phyloP scores from a whole-genome alignment of 192 early-diverging fungal genomes.

The Cetraspora pellucida region DNA sequence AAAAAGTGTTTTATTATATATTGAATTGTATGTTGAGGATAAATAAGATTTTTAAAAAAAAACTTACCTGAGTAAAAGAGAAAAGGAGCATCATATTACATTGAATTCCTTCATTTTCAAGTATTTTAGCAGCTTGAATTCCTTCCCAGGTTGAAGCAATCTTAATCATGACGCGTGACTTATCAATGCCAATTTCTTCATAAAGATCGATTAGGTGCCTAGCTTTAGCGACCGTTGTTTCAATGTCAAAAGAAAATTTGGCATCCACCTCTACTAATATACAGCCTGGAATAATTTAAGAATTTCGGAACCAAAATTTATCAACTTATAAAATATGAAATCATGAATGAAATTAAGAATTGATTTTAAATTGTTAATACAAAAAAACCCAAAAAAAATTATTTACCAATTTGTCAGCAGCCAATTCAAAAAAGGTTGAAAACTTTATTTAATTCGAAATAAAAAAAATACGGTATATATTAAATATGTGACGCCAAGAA shows the following conservation, averaged over 20 bases:
- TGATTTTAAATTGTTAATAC: background rate
- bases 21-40: background rate
- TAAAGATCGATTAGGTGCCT: conserved; percentile 87
- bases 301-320: conserved; percentile 82
- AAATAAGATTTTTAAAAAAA: background rate
- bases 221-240: conserved; percentile 84
- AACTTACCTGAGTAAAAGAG: conserved; percentile 72
- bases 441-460: background rate
- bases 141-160: conserved; percentile 99
- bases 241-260: background rate
- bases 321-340: conserved; percentile 51
- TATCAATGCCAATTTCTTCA: conserved; percentile 85
- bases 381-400: background rate
- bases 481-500: background rate
- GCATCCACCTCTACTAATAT: background rate
- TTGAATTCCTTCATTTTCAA: conserved; percentile 92
- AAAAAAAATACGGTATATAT: no score
- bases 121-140: conserved; percentile 92
- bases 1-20: background rate
- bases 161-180: conserved; percentile 96
- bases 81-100: conserved; percentile 99
- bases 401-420: conserved; percentile 81
- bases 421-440: conserved; percentile 60
- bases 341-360: conserved; percentile 21
- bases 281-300: background rate